Percentiles rank a stretch among this genome's conserved stretches.
Conservation (phyloP, 75 land plant genomes). For the Picea sitchensis region DNA sequence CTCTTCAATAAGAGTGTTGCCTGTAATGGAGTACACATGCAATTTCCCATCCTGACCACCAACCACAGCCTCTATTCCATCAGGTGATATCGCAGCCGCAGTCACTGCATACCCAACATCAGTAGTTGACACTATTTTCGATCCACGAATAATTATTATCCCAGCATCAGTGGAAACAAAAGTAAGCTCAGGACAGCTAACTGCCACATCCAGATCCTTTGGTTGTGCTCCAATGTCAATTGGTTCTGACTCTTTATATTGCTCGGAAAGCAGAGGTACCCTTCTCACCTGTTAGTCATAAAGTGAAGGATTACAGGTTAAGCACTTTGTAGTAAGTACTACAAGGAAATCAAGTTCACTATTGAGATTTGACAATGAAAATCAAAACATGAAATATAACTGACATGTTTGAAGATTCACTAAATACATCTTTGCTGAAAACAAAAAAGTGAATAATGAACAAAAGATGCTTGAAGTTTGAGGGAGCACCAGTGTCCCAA, state of each 20-base stretch:
- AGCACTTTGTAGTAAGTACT: background rate
- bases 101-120: conserved; percentile 64
- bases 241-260: conserved; percentile 51
- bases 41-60: conserved; percentile 94
- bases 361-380: background rate
- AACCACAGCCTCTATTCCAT: conserved; percentile 84
- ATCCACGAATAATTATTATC: conserved; percentile 59
- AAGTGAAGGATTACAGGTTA: background rate
- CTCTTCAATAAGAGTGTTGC: conserved; percentile 65
- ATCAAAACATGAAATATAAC: background rate
- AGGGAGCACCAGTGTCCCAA: background rate
- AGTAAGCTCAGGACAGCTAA: conserved; percentile 46
- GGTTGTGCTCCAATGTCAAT: conserved; percentile 76
- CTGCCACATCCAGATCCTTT: conserved; percentile 59
- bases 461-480: background rate
- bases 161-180: conserved; percentile 74
- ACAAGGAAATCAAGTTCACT: conserved; percentile 1
- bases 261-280: conserved; percentile 48
- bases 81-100: conserved; percentile 81
- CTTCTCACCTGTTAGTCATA: conserved; percentile 52
- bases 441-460: background rate
- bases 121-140: conserved; percentile 50
- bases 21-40: conserved; percentile 60
- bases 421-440: background rate
- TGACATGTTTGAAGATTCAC: background rate